Base-by-base conservation (phyloP, 148 eudicot species). In the Chenopodium suecicum region DNA sequence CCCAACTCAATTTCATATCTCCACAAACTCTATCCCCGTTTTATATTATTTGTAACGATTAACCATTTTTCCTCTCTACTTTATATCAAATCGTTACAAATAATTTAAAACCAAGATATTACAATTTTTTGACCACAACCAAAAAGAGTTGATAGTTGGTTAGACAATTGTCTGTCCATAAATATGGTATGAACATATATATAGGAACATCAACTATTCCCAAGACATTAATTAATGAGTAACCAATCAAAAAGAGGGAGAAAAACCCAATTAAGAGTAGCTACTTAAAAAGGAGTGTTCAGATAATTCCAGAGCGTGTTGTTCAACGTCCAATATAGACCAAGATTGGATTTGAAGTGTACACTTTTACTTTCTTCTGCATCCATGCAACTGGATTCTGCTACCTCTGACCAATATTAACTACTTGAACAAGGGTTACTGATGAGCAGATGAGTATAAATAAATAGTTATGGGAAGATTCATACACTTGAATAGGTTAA, bases 341-440 rank as follows among this genome's bases (percentile, higher is more conserved):
- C 22, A 19, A 58, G 19, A 62, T 62, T 62, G 66, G 25, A 12
- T 62, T 20, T 22, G n/a, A 74, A 13, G 41, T 74, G 54, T 50
- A 50, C 14, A 13, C 14, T 2, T 12, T 12, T 1, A 50, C 54
- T 50, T 41, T 78, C 60, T 75, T 67, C 73, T 46, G 25, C 63
- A 23, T 66, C 73, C 62, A 66, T 67, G 84, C 82, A 79, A 79
- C 80, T 83, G 76, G 70, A 23, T 69, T 82, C 76, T 76, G 84
- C 48, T 65, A 70, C 70, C 76, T 75, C 82, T 80, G 71, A 80
- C 34, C 48, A 70, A 41, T 29, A 68, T 74, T 75, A 75, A 79
- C 70, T 79, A 79, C 70, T 79, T 79, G 58, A 73, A 72, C 29
- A 44, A 69, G 37, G 27, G 62, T 32, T 27, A 54, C 29, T 37